Evolutionary conservation across 2,329 filamentous ascomycete genomes (phyloP).

Genomic region (Microdochium nivale): DNA sequence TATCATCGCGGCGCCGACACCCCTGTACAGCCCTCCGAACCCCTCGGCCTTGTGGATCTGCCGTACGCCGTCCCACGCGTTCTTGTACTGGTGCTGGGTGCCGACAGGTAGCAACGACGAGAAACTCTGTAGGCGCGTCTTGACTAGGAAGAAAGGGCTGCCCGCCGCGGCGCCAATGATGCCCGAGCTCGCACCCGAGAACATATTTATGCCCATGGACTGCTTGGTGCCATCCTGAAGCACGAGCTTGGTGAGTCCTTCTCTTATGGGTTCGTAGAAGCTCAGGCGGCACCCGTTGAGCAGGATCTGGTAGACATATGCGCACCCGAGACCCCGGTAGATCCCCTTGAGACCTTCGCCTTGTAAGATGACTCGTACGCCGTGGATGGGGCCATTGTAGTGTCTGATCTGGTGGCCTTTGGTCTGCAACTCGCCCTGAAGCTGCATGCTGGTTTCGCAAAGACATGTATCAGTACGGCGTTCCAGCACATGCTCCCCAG

Average conservation of each 20-base stretch:
- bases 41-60: slow-evolving; percentile 77
- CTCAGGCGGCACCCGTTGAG: slow-evolving; percentile 94
- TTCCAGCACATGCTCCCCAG: neutral
- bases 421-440: slow-evolving; percentile 89
- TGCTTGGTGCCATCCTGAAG: slow-evolving; percentile 69
- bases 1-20: slow-evolving; percentile 89
- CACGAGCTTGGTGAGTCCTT: slow-evolving; percentile 57
- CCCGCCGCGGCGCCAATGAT: slow-evolving; percentile 88
- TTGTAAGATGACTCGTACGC: slow-evolving; percentile 77
- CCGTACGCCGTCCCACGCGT: slow-evolving; percentile 72
- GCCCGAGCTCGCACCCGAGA: slow-evolving; percentile 81
- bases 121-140: slow-evolving; percentile 90
- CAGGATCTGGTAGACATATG: slow-evolving; percentile 92
- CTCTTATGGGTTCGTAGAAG: slow-evolving; percentile 93
- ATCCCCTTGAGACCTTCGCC: slow-evolving; percentile 84
- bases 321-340: slow-evolving; percentile 81
- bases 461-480: neutral
- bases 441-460: slow-evolving; percentile 60
- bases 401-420: slow-evolving; percentile 78
- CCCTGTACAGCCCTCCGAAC: slow-evolving; percentile 74
- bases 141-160: slow-evolving; percentile 95
- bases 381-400: slow-evolving; percentile 88
- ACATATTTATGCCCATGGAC: slow-evolving; percentile 84
- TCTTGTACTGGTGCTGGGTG: slow-evolving; percentile 90
- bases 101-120: slow-evolving; percentile 89